Conservation (phyloP, 2,329 filamentous ascomycete genomes). For the Cladophialophora immunda region DNA sequence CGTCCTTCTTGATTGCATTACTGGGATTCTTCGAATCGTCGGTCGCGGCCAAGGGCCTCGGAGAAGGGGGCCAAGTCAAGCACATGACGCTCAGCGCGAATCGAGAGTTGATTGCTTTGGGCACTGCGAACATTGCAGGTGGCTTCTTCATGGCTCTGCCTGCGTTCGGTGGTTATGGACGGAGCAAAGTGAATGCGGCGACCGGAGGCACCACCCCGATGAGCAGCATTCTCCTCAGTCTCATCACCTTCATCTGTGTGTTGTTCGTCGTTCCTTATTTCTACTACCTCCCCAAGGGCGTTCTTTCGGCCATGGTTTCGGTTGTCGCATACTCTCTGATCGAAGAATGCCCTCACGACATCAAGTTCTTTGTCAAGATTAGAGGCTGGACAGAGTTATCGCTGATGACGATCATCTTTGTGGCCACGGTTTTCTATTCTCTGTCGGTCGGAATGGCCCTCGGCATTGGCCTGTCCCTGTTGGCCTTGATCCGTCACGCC, state of each 20-base stretch:
- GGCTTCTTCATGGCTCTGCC: constrained; percentile 92
- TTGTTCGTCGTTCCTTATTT: constrained; percentile 88
- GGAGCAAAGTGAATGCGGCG: constrained; percentile 92
- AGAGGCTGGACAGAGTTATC: constrained; percentile 84
- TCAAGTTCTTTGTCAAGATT: constrained; percentile 87
- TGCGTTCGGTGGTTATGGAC: constrained; percentile 93
- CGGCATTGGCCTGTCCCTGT: constrained; percentile 87
- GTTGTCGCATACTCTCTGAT: constrained; percentile 94
- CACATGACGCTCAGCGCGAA: constrained; percentile 88
- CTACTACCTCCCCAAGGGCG: constrained; percentile 96
- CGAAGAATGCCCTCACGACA: constrained; percentile 92
- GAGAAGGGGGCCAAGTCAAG: constrained; percentile 71
- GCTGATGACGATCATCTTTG: constrained; percentile 89
- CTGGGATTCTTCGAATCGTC: constrained; percentile 99
- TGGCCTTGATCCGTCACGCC: constrained; percentile 88
- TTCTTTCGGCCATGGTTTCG: constrained; percentile 91
- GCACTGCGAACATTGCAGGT: constrained; percentile 88
- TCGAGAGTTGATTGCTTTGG: constrained; percentile 89
- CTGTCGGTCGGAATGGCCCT: constrained; percentile 92
- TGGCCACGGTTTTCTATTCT: constrained; percentile 93
- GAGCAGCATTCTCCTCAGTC: constrained; percentile 85
- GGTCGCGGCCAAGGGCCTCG: constrained; percentile 91
- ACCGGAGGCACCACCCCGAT: constrained; percentile 93
- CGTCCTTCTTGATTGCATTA: constrained; percentile 89
- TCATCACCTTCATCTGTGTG: constrained; percentile 83